Evolutionary conservation across 2,329 filamentous ascomycete genomes (phyloP).

Genomic region (Phoma herbarum): DNA sequence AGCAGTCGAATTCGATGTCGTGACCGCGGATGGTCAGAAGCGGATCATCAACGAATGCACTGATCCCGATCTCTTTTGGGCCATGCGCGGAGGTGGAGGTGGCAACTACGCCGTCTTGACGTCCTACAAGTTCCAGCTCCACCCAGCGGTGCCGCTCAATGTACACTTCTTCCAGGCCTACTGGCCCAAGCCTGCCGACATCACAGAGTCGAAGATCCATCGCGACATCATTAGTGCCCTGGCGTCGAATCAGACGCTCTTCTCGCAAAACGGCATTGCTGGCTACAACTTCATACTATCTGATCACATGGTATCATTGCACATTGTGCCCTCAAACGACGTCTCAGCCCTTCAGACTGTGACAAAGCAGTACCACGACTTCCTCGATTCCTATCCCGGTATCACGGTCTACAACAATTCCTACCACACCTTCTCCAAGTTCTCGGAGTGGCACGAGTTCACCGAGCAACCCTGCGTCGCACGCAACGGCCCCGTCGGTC

Average conservation of each 20-base stretch:
- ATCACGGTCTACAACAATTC: conserved; percentile 43
- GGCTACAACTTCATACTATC: conserved; percentile 49
- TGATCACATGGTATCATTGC: conserved; percentile 44
- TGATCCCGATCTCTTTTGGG: conserved; percentile 49
- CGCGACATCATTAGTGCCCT: conserved; percentile 43
- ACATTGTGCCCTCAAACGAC: conserved; percentile 42
- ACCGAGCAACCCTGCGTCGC: conserved; percentile 42
- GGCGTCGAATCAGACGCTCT: conserved; percentile 43
- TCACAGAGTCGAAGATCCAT: conserved; percentile 44
- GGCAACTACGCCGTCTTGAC: conserved; percentile 49
- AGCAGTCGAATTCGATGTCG: conserved; percentile 48
- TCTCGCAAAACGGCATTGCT: conserved; percentile 42
- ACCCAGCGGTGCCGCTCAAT: conserved; percentile 46
- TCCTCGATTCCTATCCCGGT: conserved; percentile 44
- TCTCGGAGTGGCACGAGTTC: conserved; percentile 44
- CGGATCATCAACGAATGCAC: conserved; percentile 48
- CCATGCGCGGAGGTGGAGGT: conserved; percentile 49
- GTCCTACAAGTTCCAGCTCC: conserved; percentile 50
- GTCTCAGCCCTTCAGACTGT: conserved; percentile 36
- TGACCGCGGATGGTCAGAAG: conserved; percentile 44
- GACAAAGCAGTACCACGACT: conserved; percentile 43
- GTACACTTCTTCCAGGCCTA: conserved; percentile 48
- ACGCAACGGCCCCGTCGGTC: conserved; percentile 46
- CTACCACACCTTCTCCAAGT: conserved; percentile 44
- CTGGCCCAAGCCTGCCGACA: conserved; percentile 38